Conservation (phyloP, 2,329 filamentous ascomycete species). For the Alternaria arborescens region DNA sequence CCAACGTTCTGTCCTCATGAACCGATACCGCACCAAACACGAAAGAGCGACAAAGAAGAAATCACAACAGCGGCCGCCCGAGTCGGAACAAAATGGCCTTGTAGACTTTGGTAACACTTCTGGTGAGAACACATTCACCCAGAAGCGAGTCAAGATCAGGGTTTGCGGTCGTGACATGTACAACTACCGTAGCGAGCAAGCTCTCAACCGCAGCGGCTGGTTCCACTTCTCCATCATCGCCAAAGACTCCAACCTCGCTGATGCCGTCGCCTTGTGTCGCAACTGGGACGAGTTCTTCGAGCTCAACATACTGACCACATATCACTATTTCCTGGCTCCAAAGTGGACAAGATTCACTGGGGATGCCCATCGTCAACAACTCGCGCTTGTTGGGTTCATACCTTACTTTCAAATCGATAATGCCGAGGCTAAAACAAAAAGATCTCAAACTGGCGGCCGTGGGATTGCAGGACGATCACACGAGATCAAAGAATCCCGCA, state of each 20-base stretch:
- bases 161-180: conserved; percentile 60
- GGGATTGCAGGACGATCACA: conserved; percentile 46
- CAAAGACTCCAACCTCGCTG: conserved; percentile 57
- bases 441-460: conserved; percentile 45
- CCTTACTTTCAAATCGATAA: conserved; percentile 47
- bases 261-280: conserved; percentile 58
- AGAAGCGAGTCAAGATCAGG: conserved; percentile 55
- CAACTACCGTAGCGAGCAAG: conserved; percentile 60
- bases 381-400: conserved; percentile 54
- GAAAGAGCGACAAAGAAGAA: conserved; percentile 42
- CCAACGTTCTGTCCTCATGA: conserved; percentile 7
- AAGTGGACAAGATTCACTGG: conserved; percentile 57
- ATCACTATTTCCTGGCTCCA: conserved; percentile 59
- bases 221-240: conserved; percentile 62
- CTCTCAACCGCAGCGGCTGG: conserved; percentile 60
- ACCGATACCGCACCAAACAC: conserved; percentile 41
- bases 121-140: conserved; percentile 42
- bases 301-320: conserved; percentile 56
- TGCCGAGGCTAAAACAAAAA: conserved; percentile 45
- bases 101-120: conserved; percentile 52
- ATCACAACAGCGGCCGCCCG: conserved; percentile 6
- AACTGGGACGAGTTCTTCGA: conserved; percentile 63
- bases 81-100: conserved; percentile 24
- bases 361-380: conserved; percentile 50
- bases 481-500: conserved; percentile 48